These are phyloP conservation scores for Chlamydomonas reinhardtii DNA, from an alignment of 163 green algal species.

Conservation along the genomic window DNA sequence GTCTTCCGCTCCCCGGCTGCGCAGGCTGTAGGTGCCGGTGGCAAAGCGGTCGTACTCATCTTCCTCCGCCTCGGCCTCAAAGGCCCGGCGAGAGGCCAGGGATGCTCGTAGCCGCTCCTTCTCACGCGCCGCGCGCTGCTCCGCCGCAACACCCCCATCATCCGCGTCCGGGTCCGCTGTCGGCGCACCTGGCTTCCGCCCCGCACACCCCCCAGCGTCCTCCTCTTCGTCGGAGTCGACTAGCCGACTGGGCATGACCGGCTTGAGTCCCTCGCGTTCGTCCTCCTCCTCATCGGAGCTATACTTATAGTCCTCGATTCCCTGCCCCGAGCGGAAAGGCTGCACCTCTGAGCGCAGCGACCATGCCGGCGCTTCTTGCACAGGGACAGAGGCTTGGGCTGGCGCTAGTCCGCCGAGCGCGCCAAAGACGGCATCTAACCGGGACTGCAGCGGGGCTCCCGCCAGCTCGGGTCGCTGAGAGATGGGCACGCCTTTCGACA, in stretches of 20 bases:
- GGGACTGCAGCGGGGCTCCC: constrained; percentile 5
- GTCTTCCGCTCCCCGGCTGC: neutral
- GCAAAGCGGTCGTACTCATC: constrained; percentile 44
- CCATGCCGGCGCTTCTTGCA: neutral
- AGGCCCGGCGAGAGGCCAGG: constrained; percentile 14
- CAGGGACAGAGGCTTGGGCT: neutral
- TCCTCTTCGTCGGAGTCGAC: constrained; percentile 40
- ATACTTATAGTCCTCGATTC: constrained; percentile 24
- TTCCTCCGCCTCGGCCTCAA: constrained; percentile 36
- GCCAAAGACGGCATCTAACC: constrained; percentile 34
- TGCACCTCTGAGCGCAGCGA: constrained; percentile 14
- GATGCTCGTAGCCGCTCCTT: constrained; percentile 4
- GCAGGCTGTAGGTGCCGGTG: constrained; percentile 12
- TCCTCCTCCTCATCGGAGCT: constrained; percentile 35
- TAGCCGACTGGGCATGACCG: constrained; percentile 24
- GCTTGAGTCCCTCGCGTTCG: neutral
- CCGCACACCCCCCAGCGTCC: neutral
- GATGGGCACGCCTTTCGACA: constrained; percentile 36
- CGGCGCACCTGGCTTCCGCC: neutral
- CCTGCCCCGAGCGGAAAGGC: constrained; percentile 7
- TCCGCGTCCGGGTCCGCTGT: neutral
- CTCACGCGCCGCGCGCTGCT: constrained; percentile 9
- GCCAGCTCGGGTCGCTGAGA: constrained; percentile 17
- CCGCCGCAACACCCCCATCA: neutral
- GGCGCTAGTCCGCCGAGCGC: neutral